Evolutionary conservation across 1,284 basidiomycete genomes (phyloP).

Genomic region (Tetrapyrgos nigripes): DNA sequence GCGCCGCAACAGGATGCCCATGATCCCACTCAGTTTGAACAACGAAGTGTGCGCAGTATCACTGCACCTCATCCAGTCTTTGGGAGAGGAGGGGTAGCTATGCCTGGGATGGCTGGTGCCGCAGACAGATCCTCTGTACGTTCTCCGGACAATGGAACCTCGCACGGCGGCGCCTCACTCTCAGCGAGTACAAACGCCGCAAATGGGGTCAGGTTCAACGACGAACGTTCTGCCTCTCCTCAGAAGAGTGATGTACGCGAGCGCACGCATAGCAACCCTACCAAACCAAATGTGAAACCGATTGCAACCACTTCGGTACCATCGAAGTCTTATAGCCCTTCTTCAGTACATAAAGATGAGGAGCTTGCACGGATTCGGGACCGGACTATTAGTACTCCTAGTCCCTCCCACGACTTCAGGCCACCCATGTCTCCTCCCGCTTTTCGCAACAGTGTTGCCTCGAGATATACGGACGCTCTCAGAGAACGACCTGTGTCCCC

Average conservation of each 20-base stretch:
- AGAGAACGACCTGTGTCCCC: slow-evolving; percentile 36
- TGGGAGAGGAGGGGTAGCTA: slow-evolving; percentile 72
- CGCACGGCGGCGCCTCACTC: not conserved
- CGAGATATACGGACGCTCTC: slow-evolving; percentile 16
- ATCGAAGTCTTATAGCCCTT: not conserved
- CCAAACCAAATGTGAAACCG: not conserved
- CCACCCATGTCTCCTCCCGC: not conserved
- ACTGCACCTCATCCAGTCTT: slow-evolving; percentile 73
- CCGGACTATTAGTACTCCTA: slow-evolving; percentile 23
- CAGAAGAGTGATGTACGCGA: slow-evolving; percentile 27
- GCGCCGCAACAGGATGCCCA: slow-evolving; percentile 73
- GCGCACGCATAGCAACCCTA: slow-evolving; percentile 43
- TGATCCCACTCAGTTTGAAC: slow-evolving; percentile 70
- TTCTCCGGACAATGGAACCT: not conserved
- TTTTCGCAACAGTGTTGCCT: not conserved
- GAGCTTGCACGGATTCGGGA: slow-evolving; percentile 9
- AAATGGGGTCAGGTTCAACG: not conserved
- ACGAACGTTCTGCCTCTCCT: slow-evolving; percentile 30
- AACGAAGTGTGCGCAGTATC: slow-evolving; percentile 48
- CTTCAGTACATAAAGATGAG: not conserved
- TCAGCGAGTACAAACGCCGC: not conserved
- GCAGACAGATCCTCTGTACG: slow-evolving; percentile 1
- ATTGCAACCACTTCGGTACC: not conserved
- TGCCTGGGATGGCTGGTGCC: slow-evolving; percentile 65
- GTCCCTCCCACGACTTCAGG: slow-evolving; percentile 1